These are phyloP conservation scores for Akanthomyces dipterigenus DNA, from an alignment of 2,329 filamentous ascomycete genomes.

Conservation along the genomic window DNA sequence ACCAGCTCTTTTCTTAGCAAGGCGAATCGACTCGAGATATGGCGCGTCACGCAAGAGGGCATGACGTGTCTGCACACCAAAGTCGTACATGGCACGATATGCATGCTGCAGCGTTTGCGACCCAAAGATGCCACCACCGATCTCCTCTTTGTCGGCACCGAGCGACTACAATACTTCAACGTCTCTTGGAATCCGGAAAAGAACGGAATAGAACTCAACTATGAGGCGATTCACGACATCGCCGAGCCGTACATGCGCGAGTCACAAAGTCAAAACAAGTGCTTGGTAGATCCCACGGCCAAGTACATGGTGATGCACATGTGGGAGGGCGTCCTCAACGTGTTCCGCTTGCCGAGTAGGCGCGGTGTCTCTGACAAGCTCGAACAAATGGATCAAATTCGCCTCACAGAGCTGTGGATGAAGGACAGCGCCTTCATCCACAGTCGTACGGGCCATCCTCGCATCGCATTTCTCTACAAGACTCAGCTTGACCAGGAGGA, in stretches of 20 bases:
- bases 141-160: conserved; percentile 86
- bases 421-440: conserved; percentile 51
- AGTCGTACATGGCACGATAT: conserved; percentile 76
- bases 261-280: conserved; percentile 75
- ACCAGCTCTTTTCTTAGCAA: conserved; percentile 47
- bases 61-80: conserved; percentile 61
- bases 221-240: conserved; percentile 45
- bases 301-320: conserved; percentile 51
- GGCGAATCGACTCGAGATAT: conserved; percentile 80
- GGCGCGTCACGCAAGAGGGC: conserved; percentile 58
- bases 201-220: conserved; percentile 43
- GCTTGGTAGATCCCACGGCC: conserved; percentile 75
- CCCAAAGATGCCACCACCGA: conserved; percentile 70
- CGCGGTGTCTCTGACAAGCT: conserved; percentile 39
- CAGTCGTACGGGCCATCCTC: conserved; percentile 51
- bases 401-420: conserved; percentile 53
- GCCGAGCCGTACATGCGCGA: conserved; percentile 62
- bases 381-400: conserved; percentile 46
- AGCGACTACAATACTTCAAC: conserved; percentile 86
- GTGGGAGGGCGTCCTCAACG: conserved; percentile 53
- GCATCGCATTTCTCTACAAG: conserved; percentile 53
- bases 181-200: conserved; percentile 67
- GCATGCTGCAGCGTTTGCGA: conserved; percentile 73
- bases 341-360: conserved; percentile 43
- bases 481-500: conserved; percentile 44